These are phyloP conservation scores for Sicyos baderoa DNA, from an alignment of 306 rosid species.

Conservation along the genomic window DNA sequence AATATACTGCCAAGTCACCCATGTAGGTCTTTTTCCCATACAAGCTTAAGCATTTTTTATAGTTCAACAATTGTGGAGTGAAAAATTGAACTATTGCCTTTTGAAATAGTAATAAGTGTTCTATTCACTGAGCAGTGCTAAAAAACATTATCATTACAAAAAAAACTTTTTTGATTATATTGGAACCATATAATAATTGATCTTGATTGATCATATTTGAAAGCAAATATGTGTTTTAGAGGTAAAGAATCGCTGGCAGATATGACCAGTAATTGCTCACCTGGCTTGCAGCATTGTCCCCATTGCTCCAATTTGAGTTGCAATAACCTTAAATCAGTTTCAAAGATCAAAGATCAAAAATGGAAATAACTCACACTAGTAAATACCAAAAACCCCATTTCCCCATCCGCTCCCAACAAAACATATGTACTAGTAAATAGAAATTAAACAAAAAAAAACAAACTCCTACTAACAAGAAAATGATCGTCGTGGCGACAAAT, in stretches of 20 bases:
- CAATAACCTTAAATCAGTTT: constrained; percentile 48
- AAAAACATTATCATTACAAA: no score
- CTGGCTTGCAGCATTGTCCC: constrained; percentile 84
- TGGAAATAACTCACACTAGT: not conserved
- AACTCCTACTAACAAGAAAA: constrained; percentile 49
- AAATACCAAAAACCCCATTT: not conserved
- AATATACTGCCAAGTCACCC: not conserved
- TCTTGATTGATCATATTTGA: not conserved
- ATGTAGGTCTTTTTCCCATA: not conserved
- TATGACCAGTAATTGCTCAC: constrained; percentile 33
- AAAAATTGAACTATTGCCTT: not conserved
- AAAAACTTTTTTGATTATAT: not conserved
- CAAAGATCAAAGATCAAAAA: constrained; percentile 18
- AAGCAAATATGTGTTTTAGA: not conserved
- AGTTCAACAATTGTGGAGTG: not conserved
- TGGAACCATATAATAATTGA: not conserved
- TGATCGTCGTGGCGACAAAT: constrained; percentile 66
- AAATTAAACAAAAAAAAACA: not conserved
- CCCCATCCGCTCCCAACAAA: constrained; percentile 15
- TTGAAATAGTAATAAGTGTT: not conserved
- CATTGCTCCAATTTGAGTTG: constrained; percentile 83
- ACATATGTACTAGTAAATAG: not conserved
- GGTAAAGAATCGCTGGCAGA: not conserved
- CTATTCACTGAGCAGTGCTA: not conserved
- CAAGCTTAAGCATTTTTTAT: not conserved